Evolutionary conservation across 768 basidiomycete genomes (phyloP).

Genomic region (Amyloporia xantha): DNA sequence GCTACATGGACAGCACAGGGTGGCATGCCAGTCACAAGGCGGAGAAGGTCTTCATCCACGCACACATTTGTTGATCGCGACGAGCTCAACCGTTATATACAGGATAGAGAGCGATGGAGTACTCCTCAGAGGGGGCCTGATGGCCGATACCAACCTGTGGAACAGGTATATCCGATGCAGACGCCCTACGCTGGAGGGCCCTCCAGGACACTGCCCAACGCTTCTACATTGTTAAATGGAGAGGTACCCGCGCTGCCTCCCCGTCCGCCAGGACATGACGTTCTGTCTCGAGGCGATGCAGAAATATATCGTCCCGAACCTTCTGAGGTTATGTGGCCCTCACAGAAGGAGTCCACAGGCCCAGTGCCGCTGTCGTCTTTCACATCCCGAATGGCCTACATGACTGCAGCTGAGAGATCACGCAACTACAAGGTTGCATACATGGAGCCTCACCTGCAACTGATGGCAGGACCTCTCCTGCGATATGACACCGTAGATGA

Average conservation of each 20-base stretch:
- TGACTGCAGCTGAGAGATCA: slow-evolving; percentile 64
- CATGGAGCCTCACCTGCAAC: slow-evolving; percentile 80
- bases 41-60: slow-evolving; percentile 45
- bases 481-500: slow-evolving; percentile 85
- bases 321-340: background rate
- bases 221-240: background rate
- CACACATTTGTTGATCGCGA: no score
- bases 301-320: background rate
- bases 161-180: slow-evolving; percentile 54
- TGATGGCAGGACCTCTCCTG: slow-evolving; percentile 89
- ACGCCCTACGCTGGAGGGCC: slow-evolving; percentile 53
- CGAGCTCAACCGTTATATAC: no score
- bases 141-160: slow-evolving; percentile 46
- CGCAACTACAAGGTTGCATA: slow-evolving; percentile 46
- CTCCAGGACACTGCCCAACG: slow-evolving; percentile 1
- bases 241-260: background rate
- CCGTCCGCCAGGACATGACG: background rate
- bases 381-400: slow-evolving; percentile 30
- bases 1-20: slow-evolving; percentile 76
- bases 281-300: no score
- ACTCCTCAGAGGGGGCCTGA: slow-evolving; percentile 37
- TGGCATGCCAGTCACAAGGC: slow-evolving; percentile 69
- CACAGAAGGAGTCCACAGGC: slow-evolving; percentile 7
- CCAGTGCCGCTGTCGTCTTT: slow-evolving; percentile 1
- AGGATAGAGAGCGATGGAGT: slow-evolving; percentile 21